Base-by-base conservation (phyloP, 202 grass and related monocot genomes). In the Digitaria exilis region DNA sequence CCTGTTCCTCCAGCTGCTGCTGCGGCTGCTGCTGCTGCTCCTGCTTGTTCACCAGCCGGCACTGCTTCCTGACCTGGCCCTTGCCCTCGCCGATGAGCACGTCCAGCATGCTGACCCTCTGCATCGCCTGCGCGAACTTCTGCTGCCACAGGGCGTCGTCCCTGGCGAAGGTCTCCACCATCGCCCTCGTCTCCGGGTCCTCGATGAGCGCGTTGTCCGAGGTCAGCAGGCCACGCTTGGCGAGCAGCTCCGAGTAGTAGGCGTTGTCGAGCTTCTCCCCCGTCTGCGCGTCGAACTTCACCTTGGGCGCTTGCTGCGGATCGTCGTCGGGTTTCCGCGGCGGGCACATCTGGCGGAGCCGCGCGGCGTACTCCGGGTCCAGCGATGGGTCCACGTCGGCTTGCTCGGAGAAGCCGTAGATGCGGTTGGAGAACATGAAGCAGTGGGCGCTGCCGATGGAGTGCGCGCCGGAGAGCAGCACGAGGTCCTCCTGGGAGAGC, bases 361-460 rank as follows among this genome's bases (percentile, higher is more conserved):
- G 11, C 68, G 5, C 28, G 5, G 68, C 84, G 67, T 26, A 83
- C 1, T 5, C 44, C 43, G 42, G 84, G 34, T 87, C 84, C 31
- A 90, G 10, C 25, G 74, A 24, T 30, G 85, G 84, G 77, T 88
- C 85, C 0, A 87, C 11, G 15, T 80, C 85, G 30, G 37, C 25
- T 6, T 7, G 18, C 1, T 35, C 10, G 39, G 85, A 84, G 89
- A 88, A 89, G 73, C 68, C 51, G 78, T 78, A 77, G 32, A 90
- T 31, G 58, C 88, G 88, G 52, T 90, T 79, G 75, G 68, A 37
- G 88, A 97, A 94, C 79, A 86, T 80, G 71, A 89, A 86, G 82
- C 95, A 94, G 83, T 97, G 95, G 1, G 95, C 92, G n/a, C 86
- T 84, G 31, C 95, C 95, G 56, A 94, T 84, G 78, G 95, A 94